Base-by-base conservation (phyloP, 2,329 filamentous ascomycete species). In the Dactylellina sp. region DNA sequence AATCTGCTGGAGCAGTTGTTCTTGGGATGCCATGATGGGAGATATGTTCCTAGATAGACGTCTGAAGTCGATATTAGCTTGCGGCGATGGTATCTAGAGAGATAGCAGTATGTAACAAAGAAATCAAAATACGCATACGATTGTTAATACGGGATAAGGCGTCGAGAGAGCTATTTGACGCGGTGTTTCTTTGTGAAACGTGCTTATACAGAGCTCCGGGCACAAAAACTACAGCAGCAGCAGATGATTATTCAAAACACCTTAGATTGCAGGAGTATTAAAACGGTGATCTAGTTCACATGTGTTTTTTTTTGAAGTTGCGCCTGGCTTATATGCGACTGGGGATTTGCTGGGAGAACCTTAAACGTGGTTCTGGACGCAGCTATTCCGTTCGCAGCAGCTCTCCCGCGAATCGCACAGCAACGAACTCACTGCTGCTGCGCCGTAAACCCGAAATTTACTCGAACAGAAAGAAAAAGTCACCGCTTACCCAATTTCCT, bases 1-100 rank as follows among this genome's bases (percentile, higher is more conserved):
- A 76, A 89, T 86, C 80, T 86, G 84, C 76, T 84, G 84, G 68
- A 88, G 81, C 35, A 66, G 24, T 35, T 61, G 20, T 22, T 65
- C 68, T 66, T 65, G 40, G 59, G 39, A 59, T n/a, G 53, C 53
- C 72, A 75, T 71, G 20, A 46, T 56, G 35, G 12, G 44, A 46
- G 22, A 12, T 28, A 32, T 52, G 18, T 18, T 50, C 37, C 56
- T 60, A 57, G 56, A 60, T 35, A 25, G 14, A 60, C 1, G 40
- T 4, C 11, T 20, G 9, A 32, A 9, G 28, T 11, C 16, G 16
- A 14, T 40, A 14, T 57, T 57, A 57, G 53, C 53, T 44, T 20
- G 22, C 22, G 14, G 14, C 14, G 37, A 14, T 44, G 16, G 11
- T 28, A 44, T 7, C n/a, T 28, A 28, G n/a, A 4, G 22, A 3